Conservation (phyloP, 1,284 basidiomycete genomes). For the Rhodotorula sp. region DNA sequence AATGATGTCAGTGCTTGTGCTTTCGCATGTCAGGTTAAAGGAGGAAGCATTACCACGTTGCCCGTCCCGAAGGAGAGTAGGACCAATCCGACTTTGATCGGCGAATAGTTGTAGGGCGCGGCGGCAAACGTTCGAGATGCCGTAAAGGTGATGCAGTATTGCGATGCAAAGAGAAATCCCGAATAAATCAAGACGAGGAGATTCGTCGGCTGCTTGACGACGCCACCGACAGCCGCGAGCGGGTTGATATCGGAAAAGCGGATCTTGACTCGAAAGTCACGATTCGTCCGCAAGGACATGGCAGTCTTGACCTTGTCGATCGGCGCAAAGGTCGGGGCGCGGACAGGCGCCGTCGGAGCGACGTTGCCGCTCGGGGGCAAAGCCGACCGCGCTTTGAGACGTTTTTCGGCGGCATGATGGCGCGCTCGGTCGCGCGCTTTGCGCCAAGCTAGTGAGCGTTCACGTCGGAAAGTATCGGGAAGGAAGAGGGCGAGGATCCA, state of each 20-base stretch:
- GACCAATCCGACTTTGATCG: constrained; percentile 71
- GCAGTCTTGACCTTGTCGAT: constrained; percentile 34
- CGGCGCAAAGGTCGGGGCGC: not conserved
- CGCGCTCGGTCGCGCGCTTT: constrained; percentile 38
- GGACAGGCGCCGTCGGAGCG: not conserved
- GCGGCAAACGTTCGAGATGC: constrained; percentile 58
- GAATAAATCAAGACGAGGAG: constrained; percentile 65
- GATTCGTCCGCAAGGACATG: constrained; percentile 21
- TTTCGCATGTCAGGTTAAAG: not conserved
- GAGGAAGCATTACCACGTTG: constrained; percentile 44
- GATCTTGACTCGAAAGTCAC: constrained; percentile 56
- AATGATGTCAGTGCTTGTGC: not conserved
- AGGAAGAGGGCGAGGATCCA: constrained; percentile 29
- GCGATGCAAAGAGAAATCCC: constrained; percentile 67
- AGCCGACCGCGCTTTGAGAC: constrained; percentile 30
- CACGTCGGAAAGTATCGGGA: constrained; percentile 75
- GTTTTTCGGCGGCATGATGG: constrained; percentile 29
- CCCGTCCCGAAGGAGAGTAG: constrained; percentile 71
- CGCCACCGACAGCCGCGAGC: constrained; percentile 35
- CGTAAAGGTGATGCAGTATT: constrained; percentile 67
- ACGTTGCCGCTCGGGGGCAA: not conserved
- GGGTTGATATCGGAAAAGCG: constrained; percentile 67
- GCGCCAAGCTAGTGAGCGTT: constrained; percentile 67
- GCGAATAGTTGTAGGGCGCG: constrained; percentile 64
- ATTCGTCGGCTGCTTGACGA: constrained; percentile 64